Evolutionary conservation across 345 rosid species (phyloP).

Genomic region (Populus nigra): DNA sequence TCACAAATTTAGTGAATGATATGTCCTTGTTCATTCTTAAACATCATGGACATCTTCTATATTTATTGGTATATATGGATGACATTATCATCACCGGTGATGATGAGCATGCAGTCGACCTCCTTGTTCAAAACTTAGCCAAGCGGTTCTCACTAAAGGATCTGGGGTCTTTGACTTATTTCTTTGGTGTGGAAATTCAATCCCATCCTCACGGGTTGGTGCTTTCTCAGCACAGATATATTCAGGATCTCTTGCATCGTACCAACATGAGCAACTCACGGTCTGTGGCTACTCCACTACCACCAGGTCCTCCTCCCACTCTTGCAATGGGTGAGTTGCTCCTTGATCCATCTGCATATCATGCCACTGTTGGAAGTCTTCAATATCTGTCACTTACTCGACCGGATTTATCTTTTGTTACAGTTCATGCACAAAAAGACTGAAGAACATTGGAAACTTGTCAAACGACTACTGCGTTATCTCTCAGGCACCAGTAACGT

Average conservation of each 20-base stretch:
- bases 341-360: fast-evolving
- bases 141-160: fast-evolving
- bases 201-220: no score
- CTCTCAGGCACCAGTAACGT: not conserved
- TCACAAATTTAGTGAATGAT: no score
- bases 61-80: not conserved
- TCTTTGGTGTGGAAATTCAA: not conserved
- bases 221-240: no score
- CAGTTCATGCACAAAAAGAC: not conserved
- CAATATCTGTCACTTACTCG: not conserved
- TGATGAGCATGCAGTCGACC: not conserved
- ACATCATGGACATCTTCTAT: fast-evolving
- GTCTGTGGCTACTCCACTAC: not conserved
- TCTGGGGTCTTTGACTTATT: not conserved
- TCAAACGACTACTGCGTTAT: no score
- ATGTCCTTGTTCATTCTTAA: not conserved
- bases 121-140: not conserved
- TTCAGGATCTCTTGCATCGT: no score
- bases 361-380: not conserved
- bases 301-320: not conserved
- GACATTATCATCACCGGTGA: not conserved
- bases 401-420: no score
- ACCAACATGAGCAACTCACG: not conserved
- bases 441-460: not conserved
- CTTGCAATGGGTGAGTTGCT: not conserved